Conservation (phyloP, 1,284 basidiomycete genomes). For the Agaricales sp. region DNA sequence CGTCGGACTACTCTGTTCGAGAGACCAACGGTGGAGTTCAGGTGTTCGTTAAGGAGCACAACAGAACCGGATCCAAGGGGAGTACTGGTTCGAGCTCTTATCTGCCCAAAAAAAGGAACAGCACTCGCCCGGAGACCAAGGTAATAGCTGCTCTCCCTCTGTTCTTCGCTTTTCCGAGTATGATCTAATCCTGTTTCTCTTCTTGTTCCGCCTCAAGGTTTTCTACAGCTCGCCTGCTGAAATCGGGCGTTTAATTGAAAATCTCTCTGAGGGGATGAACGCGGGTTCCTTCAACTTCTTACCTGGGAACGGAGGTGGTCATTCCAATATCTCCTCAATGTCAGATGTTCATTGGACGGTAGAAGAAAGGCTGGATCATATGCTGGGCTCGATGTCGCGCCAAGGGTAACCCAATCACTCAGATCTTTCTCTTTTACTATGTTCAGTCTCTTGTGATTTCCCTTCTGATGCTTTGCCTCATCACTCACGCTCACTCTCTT, state of each 20-base stretch:
- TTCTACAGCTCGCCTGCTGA: constrained; percentile 70
- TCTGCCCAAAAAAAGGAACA: constrained; percentile 46
- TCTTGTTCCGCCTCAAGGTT: constrained; percentile 56
- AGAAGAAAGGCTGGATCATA: constrained; percentile 65
- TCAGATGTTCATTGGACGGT: constrained; percentile 60
- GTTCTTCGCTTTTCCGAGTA: constrained; percentile 8
- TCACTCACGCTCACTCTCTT: constrained; percentile 2
- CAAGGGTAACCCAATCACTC: not conserved
- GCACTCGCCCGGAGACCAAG: constrained; percentile 69
- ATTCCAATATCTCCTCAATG: constrained; percentile 49
- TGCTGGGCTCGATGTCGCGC: constrained; percentile 29
- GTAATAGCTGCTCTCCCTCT: constrained; percentile 27
- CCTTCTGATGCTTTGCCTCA: too few relatives aligned
- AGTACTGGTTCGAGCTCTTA: constrained; percentile 49
- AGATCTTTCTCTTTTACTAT: too few relatives aligned
- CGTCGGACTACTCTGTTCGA: constrained; percentile 57
- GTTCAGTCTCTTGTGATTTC: not conserved
- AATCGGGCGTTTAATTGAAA: constrained; percentile 73
- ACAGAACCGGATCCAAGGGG: constrained; percentile 51
- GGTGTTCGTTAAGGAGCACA: constrained; percentile 65
- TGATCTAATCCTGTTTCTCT: too few relatives aligned
- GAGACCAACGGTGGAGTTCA: constrained; percentile 32
- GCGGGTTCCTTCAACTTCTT: constrained; percentile 71
- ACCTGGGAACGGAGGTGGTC: constrained; percentile 29
- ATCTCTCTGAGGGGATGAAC: constrained; percentile 66